phyloP scores from a whole-genome alignment of 164 flowering plant species.

The Warburgia ugandensis region DNA sequence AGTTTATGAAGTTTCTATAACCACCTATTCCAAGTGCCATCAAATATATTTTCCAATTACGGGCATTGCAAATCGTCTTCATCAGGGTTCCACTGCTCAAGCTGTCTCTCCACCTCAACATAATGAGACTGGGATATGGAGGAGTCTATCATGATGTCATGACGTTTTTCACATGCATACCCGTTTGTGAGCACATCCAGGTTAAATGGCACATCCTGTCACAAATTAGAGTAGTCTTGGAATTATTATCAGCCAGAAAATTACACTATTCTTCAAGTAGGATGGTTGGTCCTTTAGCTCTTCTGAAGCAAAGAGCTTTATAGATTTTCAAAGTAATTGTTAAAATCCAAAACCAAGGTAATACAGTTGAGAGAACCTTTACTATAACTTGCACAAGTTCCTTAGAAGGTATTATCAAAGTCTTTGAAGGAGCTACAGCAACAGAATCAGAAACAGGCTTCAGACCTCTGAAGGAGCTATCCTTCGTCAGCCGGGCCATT shows the following conservation, averaged over 20 bases:
- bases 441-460: constrained; percentile 37
- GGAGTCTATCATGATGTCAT: constrained; percentile 79
- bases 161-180: constrained; percentile 37
- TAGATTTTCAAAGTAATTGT: neutral
- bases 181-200: constrained; percentile 47
- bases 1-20: neutral
- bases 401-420: constrained; percentile 65
- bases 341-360: neutral
- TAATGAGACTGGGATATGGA: constrained; percentile 63
- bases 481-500: constrained; percentile 77
- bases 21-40: constrained; percentile 79
- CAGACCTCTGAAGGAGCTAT: constrained; percentile 45
- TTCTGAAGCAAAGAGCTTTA: neutral
- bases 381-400: constrained; percentile 91
- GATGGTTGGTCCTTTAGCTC: neutral
- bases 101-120: constrained; percentile 64
- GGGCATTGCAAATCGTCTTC: constrained; percentile 67
- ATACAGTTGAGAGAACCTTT: constrained; percentile 41
- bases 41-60: constrained; percentile 79
- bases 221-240: constrained; percentile 4
- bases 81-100: constrained; percentile 90
- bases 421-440: constrained; percentile 57
- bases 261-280: neutral
- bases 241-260: neutral
- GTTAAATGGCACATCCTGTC: constrained; percentile 65